A percentile compares a stretch with the other conserved stretches of the same genome.
These are phyloP conservation scores for Linum usitatissimum DNA, from an alignment of 345 rosid species.

Conservation along the genomic window DNA sequence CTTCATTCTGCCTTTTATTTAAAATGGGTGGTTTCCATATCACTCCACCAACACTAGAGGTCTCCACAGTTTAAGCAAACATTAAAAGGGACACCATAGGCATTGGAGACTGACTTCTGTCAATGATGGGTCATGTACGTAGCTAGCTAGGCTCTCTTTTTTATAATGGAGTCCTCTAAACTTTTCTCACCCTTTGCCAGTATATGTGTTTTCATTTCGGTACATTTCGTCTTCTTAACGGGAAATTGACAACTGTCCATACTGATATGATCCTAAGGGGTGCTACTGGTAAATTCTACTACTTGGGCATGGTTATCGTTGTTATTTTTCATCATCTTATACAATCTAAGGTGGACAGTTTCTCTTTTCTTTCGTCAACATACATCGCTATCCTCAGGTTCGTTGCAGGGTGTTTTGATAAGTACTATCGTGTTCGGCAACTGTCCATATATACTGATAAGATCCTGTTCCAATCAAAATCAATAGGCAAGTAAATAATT, in stretches of 20 bases:
- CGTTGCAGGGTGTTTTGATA: slow-evolving; percentile 76
- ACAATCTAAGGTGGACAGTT: too few species aligned
- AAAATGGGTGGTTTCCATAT: background rate
- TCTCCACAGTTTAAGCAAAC: background rate
- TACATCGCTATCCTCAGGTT: slow-evolving; percentile 1
- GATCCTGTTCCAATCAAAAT: slow-evolving; percentile 57
- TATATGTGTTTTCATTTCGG: background rate
- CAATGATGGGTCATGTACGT: too few species aligned
- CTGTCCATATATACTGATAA: slow-evolving; percentile 71
- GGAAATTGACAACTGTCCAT: background rate
- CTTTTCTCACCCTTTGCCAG: background rate
- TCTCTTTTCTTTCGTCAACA: too few species aligned
- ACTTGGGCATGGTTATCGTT: too few species aligned
- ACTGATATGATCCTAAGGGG: too few species aligned
- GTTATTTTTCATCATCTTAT: too few species aligned
- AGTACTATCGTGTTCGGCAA: slow-evolving; percentile 65
- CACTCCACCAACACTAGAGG: slow-evolving; percentile 1
- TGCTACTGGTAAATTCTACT: too few species aligned
- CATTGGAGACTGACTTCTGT: too few species aligned
- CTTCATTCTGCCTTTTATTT: slow-evolving; percentile 7
- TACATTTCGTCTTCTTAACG: background rate
- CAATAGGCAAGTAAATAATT: background rate
- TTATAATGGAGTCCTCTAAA: too few species aligned
- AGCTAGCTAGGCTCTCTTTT: too few species aligned
- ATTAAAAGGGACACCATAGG: background rate